phyloP scores from a whole-genome alignment of 306 rosid genomes.

The Malus asiatica region DNA sequence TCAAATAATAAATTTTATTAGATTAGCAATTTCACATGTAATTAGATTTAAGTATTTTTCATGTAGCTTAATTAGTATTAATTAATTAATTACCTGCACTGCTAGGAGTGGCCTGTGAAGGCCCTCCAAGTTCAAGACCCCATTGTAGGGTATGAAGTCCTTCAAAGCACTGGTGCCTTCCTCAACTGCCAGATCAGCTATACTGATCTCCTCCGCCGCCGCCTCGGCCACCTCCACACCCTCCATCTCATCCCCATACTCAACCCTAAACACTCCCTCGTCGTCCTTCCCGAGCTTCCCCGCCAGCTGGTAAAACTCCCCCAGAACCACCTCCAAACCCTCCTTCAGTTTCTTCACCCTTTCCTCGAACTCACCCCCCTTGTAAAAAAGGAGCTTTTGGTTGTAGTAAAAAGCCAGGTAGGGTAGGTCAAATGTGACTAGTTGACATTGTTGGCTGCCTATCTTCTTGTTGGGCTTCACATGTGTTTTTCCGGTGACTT shows the following conservation, averaged over 20 bases:
- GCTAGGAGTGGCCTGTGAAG: conserved; percentile 66
- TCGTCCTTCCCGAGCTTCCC: conserved; percentile 82
- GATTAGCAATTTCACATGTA: too few relatives aligned
- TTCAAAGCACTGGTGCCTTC: conserved; percentile 49
- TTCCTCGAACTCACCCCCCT: conserved; percentile 43
- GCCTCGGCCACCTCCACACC: conserved; percentile 79
- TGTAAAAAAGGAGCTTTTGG: conserved; percentile 76
- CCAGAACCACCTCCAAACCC: conserved; percentile 54
- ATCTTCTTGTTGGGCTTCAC: conserved; percentile 53
- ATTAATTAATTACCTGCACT: conserved; percentile 54
- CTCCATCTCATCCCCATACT: conserved; percentile 45
- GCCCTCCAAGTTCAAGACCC: conserved; percentile 76
- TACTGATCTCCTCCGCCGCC: conserved; percentile 41
- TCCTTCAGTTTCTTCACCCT: conserved; percentile 61
- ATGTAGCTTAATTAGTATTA: too few relatives aligned
- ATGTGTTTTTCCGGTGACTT: conserved; percentile 40
- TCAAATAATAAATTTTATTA: too few relatives aligned
- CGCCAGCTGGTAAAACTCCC: conserved; percentile 69
- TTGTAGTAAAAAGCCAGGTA: conserved; percentile 91
- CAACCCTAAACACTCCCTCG: conserved; percentile 81
- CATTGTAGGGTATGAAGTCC: conserved; percentile 63
- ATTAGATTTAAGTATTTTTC: too few relatives aligned
- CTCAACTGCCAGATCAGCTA: conserved; percentile 54
- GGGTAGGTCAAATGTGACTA: conserved; percentile 86
- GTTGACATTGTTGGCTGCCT: conserved; percentile 58